Conservation (phyloP, 2,329 filamentous ascomycete species). For the Nakataea oryzae region DNA sequence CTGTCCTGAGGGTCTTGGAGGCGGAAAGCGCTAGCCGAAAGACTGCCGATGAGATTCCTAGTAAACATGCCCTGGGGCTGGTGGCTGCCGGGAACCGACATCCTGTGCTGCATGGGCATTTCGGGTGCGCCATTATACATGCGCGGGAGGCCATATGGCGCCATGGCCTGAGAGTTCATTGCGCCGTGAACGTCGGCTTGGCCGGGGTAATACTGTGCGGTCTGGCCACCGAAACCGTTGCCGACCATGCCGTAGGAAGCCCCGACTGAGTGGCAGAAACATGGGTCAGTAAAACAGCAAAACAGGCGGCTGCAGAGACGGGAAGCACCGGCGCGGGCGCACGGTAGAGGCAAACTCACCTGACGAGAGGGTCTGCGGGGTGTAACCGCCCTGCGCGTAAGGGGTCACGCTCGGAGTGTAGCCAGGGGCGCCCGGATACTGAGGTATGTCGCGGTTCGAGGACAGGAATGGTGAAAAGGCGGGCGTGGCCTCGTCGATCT, state of each 20-base stretch:
- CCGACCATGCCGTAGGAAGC: constrained; percentile 12
- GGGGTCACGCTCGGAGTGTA: constrained; percentile 1
- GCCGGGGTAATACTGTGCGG: constrained; percentile 18
- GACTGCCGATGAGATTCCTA: constrained; percentile 84
- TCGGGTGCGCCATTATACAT: constrained; percentile 18
- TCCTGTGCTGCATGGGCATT: constrained; percentile 19
- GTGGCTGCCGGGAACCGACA: constrained; percentile 25
- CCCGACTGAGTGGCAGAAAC: neutral
- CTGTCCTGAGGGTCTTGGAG: constrained; percentile 70
- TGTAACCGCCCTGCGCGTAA: neutral
- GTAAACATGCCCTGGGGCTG: constrained; percentile 80
- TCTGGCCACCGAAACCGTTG: constrained; percentile 22
- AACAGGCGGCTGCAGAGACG: neutral
- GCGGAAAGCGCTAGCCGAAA: constrained; percentile 79
- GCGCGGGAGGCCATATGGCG: constrained; percentile 18
- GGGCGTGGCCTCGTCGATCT: constrained; percentile 24
- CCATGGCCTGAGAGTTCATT: constrained; percentile 7
- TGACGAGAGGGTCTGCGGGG: neutral
- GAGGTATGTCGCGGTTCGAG: constrained; percentile 23
- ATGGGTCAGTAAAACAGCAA: neutral
- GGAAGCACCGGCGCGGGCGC: neutral
- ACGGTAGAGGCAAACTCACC: neutral
- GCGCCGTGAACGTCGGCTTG: constrained; percentile 10
- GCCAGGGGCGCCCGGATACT: constrained; percentile 6
- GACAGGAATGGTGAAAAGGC: constrained; percentile 24